Evolutionary conservation across 2,329 filamentous ascomycete genomes (phyloP).

Genomic region (Blastomyces parvus): DNA sequence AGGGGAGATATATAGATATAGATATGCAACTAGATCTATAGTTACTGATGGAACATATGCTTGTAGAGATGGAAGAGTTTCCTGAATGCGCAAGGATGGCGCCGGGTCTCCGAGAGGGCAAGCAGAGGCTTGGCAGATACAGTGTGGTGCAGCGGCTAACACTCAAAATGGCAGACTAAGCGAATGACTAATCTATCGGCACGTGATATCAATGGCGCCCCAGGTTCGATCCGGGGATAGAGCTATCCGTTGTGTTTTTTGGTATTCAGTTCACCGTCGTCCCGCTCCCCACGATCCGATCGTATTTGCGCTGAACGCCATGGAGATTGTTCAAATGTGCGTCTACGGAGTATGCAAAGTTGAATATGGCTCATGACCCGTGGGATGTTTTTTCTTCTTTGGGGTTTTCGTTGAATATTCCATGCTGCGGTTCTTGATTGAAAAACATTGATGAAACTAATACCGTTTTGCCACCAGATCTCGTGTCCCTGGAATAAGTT

Average conservation of each 20-base stretch:
- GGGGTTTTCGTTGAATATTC: too few species aligned
- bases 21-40: background rate
- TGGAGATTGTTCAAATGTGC: too few species aligned
- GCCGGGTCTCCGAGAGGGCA: background rate
- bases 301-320: too few species aligned
- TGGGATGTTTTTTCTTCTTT: too few species aligned
- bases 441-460: too few species aligned
- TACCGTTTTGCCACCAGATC: too few species aligned
- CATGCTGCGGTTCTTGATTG: too few species aligned
- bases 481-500: background rate
- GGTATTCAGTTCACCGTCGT: too few species aligned
- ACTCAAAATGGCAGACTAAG: background rate
- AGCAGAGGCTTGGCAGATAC: background rate
- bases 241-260: background rate
- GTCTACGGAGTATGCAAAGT: too few species aligned
- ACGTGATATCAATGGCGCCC: background rate
- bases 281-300: too few species aligned
- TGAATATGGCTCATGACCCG: too few species aligned
- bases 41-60: too few species aligned
- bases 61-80: background rate
- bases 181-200: background rate
- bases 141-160: conserved; percentile 5
- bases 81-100: conserved; percentile 1
- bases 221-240: background rate
- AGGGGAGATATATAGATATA: background rate